Evolutionary conservation across 768 basidiomycete genomes (phyloP).

Genomic region (Naematelia aurantialba): DNA sequence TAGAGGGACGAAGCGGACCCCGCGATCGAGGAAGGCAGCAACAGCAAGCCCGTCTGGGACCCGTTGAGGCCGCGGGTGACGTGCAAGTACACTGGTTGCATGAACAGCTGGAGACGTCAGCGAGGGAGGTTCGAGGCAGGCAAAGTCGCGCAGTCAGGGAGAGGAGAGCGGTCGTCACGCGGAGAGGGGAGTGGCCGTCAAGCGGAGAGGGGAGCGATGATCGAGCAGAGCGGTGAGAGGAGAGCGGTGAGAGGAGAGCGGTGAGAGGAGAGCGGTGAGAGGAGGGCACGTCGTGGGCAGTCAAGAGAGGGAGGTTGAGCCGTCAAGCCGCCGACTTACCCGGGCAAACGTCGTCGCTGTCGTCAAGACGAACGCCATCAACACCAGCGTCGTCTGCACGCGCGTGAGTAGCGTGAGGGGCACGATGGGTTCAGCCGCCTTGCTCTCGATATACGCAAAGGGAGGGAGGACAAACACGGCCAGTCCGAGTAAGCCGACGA

Average conservation of each 20-base stretch:
- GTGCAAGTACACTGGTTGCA: slow-evolving; percentile 44
- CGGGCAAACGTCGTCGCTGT: slow-evolving; percentile 34
- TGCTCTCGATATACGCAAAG: slow-evolving; percentile 32
- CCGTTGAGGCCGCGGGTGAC: slow-evolving; percentile 37
- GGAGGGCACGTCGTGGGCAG: no score
- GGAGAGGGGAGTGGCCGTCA: no score
- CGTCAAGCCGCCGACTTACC: slow-evolving; percentile 19
- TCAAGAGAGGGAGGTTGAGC: no score
- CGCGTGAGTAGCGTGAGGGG: slow-evolving; percentile 32
- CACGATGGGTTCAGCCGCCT: slow-evolving; percentile 35
- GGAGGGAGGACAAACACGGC: slow-evolving; percentile 15
- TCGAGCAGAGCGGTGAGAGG: no score
- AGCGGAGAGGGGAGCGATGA: no score
- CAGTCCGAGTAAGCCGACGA: slow-evolving; percentile 18
- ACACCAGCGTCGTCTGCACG: slow-evolving; percentile 27
- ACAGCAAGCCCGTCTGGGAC: slow-evolving; percentile 27
- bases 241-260: no score
- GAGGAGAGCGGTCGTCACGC: no score
- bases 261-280: no score
- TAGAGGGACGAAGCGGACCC: slow-evolving; percentile 34
- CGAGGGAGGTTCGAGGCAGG: no score
- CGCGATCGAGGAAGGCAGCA: slow-evolving; percentile 31
- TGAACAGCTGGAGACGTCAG: slow-evolving; percentile 24
- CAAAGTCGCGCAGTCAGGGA: no score
- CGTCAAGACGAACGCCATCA: slow-evolving; percentile 24